Conservation (phyloP, 2,329 filamentous ascomycete genomes). For the Claviceps cyperi region DNA sequence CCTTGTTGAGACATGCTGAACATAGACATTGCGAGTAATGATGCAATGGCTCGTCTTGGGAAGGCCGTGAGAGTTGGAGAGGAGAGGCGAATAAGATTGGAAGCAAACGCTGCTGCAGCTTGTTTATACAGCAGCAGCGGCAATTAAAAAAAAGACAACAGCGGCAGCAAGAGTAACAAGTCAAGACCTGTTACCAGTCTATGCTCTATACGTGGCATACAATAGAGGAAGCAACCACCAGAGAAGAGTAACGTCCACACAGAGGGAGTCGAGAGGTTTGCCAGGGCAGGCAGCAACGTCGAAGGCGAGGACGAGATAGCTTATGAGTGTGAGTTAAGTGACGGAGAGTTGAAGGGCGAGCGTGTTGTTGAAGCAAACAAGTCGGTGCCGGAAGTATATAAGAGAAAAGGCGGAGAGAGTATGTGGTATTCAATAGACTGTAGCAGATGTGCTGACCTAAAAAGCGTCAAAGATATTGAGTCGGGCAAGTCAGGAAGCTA, state of each 20-base stretch:
- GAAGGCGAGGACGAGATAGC: too few species aligned
- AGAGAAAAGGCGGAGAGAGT: not conserved
- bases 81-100: not conserved
- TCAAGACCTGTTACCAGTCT: not conserved
- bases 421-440: not conserved
- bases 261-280: too few species aligned
- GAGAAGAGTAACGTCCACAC: not conserved
- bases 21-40: conserved; percentile 18
- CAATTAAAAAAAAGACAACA: too few species aligned
- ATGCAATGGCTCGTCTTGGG: not conserved
- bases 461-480: conserved; percentile 1
- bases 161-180: not conserved
- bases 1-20: conserved; percentile 21
- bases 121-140: too few species aligned
- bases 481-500: not conserved
- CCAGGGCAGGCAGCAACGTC: too few species aligned
- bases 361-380: too few species aligned
- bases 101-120: not conserved
- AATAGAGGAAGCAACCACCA: not conserved
- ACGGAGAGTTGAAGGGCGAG: too few species aligned
- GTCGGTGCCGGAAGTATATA: not conserved
- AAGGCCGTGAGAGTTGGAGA: not conserved
- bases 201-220: not conserved
- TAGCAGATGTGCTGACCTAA: not conserved
- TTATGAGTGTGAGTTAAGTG: too few species aligned